Evolutionary conservation across 768 basidiomycete species (phyloP), one percentile per base, ranked within the genome.

Genomic region (Suillus fuscotomentosus): DNA sequence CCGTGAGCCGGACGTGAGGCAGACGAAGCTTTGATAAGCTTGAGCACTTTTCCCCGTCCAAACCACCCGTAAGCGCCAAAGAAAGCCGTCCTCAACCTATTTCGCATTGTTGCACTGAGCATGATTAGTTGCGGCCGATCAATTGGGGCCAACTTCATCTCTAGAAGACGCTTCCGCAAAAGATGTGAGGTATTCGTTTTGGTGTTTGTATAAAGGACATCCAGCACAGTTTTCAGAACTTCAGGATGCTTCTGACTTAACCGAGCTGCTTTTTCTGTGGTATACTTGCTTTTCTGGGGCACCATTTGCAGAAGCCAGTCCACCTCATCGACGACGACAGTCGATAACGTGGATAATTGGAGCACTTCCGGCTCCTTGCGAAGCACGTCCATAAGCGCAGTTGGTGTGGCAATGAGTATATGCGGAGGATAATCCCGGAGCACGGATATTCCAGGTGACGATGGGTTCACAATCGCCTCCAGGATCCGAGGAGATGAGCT

Each of bases 321-420:
- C 55, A 86, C 88, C 72, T 93, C 91, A 67, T 93, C 91, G 62
- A 92, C 86, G 42, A 87, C 86, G 55, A 93, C 81, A 2, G 82
- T 83, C 15, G 83, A 83, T 60, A 90, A 75, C 57, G 74, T 75
- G 7, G 73, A 68, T 56, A 90, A 65, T 61, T 80, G 79, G 22
- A 91, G 72, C 15, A 77, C 80, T 22, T 76, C 69, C 1, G 79
- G 69, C 54, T 85, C 81, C 61, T 73, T 70, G 47, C 81, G 73
- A 31, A 84, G 78, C 36, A 87, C 78, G 56, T 90, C 90, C 68
- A 85, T 70, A 5, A 90, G 66, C 6, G 88, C 89, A 66, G 88
- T 86, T 7, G 91, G 90, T 2, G 92, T 93, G 47, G 82, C 84
- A 62, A 92, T 86, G 60, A 92, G 81, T 63, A 93, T 84, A 69